A percentile compares a stretch with the other conserved stretches of the same genome.
Evolutionary conservation across 805 yeast genomes (phyloP).

Genomic region (Kockiozyma suomiensis): DNA sequence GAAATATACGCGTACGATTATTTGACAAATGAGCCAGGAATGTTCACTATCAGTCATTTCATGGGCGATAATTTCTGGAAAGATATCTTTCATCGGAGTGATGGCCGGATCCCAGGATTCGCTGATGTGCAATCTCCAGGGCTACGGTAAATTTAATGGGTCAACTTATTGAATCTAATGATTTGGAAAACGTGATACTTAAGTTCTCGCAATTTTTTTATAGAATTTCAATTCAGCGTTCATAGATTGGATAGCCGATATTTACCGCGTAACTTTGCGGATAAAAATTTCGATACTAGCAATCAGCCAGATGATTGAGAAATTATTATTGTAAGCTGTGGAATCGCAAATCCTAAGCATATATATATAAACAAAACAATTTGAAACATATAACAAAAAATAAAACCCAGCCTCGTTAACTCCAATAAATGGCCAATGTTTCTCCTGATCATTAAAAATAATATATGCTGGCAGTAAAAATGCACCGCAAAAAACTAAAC

Average conservation of each 20-base stretch:
- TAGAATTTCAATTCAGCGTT: too few species aligned
- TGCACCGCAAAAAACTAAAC: background rate
- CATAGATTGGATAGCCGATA: too few species aligned
- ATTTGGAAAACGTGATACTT: too few species aligned
- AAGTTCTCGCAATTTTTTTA: too few species aligned
- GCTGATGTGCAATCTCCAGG: background rate
- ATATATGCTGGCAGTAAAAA: background rate
- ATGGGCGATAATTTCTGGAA: constrained; percentile 12
- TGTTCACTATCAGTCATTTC: constrained; percentile 6
- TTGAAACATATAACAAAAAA: background rate
- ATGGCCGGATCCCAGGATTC: constrained; percentile 47
- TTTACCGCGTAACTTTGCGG: too few species aligned
- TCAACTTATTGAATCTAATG: too few species aligned
- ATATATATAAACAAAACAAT: background rate
- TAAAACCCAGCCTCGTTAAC: background rate
- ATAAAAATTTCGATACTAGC: too few species aligned
- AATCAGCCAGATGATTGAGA: too few species aligned
- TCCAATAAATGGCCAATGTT: constrained; percentile 6
- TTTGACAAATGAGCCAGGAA: background rate
- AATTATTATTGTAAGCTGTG: background rate
- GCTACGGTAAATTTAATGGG: too few species aligned
- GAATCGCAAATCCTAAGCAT: background rate
- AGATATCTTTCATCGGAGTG: constrained; percentile 1
- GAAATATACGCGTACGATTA: constrained; percentile 7
- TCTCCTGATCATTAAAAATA: background rate